Evolutionary conservation across 1,284 basidiomycete species (phyloP).

Genomic region (Sphaerobolus stellatus): DNA sequence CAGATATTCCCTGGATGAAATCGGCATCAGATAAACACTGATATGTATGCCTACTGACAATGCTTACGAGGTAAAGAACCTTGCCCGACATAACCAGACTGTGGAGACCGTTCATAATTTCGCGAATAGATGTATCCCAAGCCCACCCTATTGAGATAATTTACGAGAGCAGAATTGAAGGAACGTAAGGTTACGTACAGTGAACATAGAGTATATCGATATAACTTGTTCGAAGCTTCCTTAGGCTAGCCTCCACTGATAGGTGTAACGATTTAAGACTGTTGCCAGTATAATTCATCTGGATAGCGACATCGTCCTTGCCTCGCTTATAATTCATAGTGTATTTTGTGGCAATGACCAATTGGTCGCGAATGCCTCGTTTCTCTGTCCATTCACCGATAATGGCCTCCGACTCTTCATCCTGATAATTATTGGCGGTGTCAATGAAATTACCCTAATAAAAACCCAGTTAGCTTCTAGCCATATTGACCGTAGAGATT

Average conservation of each 20-base stretch:
- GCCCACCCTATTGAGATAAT: not conserved
- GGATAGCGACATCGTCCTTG: constrained; percentile 29
- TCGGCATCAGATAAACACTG: not conserved
- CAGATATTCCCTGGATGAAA: not conserved
- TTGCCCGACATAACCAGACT: not conserved
- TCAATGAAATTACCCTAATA: constrained; percentile 59
- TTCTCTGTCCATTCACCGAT: constrained; percentile 46
- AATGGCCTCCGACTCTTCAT: constrained; percentile 30
- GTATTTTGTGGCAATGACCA: constrained; percentile 48
- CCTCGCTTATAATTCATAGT: constrained; percentile 33
- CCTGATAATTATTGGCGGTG: constrained; percentile 43
- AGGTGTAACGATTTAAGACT: constrained; percentile 44
- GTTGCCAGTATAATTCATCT: constrained; percentile 49
- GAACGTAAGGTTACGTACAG: constrained; percentile 23
- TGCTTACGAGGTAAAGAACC: constrained; percentile 6
- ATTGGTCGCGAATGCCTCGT: constrained; percentile 40
- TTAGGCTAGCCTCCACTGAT: constrained; percentile 47
- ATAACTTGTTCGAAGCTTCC: constrained; percentile 57
- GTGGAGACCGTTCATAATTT: not conserved
- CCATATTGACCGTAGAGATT: constrained; percentile 32
- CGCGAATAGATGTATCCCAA: not conserved
- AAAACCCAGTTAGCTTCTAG: constrained; percentile 5
- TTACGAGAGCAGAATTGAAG: not conserved
- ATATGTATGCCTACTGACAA: not conserved
- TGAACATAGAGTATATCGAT: constrained; percentile 56